These are phyloP conservation scores for Emmonsiellopsis sp. DNA, from an alignment of 2,329 filamentous ascomycete genomes.

Conservation along the genomic window DNA sequence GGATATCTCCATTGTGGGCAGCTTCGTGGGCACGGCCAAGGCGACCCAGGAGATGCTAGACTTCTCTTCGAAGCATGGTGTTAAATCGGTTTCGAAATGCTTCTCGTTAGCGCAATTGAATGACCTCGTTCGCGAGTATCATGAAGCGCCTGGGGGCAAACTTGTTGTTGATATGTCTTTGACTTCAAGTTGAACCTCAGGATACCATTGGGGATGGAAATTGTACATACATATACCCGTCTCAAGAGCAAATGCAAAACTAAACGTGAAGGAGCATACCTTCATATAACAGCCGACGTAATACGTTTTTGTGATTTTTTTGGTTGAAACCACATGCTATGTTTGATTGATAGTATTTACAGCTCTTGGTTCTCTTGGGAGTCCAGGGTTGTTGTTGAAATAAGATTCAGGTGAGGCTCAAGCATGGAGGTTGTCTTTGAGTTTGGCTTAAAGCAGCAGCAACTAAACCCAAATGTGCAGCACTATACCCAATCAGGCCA, in stretches of 20 bases:
- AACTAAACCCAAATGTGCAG: not conserved
- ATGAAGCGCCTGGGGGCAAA: constrained; percentile 12
- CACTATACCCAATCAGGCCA: not conserved
- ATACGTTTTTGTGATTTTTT: too few species aligned
- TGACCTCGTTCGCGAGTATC: constrained; percentile 14
- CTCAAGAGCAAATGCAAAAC: too few species aligned
- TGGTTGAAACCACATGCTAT: too few species aligned
- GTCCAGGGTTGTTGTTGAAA: too few species aligned
- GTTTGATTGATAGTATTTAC: too few species aligned
- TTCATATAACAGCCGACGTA: too few species aligned
- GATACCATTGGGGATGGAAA: not conserved
- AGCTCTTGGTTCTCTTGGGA: too few species aligned
- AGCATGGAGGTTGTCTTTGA: not conserved
- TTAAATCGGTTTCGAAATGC: constrained; percentile 11
- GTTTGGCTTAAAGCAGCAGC: not conserved
- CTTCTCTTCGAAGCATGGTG: constrained; percentile 10
- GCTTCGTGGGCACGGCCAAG: constrained; percentile 12
- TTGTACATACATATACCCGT: not conserved
- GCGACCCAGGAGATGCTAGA: constrained; percentile 15
- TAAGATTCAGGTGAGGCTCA: not conserved
- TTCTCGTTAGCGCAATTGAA: constrained; percentile 15
- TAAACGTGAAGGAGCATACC: too few species aligned
- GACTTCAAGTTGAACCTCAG: not conserved
- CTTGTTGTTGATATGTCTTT: constrained; percentile 7
- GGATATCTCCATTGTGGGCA: constrained; percentile 15